phyloP scores from a whole-genome alignment of 495 filamentous ascomycete genomes.

The Cairneyella variabilis region DNA sequence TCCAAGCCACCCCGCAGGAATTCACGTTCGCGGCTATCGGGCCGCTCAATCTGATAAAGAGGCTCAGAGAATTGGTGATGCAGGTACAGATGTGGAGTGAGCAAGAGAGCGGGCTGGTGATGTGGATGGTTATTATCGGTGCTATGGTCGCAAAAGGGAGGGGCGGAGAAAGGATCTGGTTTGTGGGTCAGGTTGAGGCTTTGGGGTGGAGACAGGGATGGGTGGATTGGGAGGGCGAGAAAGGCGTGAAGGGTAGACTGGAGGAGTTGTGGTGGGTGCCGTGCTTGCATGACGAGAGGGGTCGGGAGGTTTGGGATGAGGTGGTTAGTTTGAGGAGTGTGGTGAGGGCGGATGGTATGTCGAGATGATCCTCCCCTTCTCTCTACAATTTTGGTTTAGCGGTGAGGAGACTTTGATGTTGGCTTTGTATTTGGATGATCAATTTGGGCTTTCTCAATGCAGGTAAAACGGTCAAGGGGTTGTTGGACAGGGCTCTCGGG shows the following conservation, averaged over 20 bases:
- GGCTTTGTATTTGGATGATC: no score
- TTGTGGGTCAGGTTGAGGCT: background rate
- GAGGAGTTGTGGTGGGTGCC: background rate
- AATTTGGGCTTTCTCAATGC: no score
- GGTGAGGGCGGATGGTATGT: background rate
- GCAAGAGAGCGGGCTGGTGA: background rate
- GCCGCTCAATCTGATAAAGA: background rate
- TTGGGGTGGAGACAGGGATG: background rate
- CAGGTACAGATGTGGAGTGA: background rate
- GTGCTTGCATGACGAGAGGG: background rate
- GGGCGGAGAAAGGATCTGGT: background rate
- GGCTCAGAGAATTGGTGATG: background rate
- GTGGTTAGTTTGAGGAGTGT: background rate
- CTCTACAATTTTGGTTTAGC: no score
- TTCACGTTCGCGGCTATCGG: constrained; percentile 1
- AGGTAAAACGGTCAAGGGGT: no score
- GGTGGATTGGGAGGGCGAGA: background rate
- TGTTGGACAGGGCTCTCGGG: no score
- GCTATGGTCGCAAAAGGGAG: background rate
- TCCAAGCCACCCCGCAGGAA: constrained; percentile 1
- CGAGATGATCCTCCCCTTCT: no score
- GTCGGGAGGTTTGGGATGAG: constrained; percentile 2
- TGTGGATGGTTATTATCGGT: constrained; percentile 3
- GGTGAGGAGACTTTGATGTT: no score
- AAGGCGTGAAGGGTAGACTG: background rate